These are phyloP conservation scores for Colletotrichum theobromicola DNA, from an alignment of 2,329 filamentous ascomycete genomes.

Conservation along the genomic window DNA sequence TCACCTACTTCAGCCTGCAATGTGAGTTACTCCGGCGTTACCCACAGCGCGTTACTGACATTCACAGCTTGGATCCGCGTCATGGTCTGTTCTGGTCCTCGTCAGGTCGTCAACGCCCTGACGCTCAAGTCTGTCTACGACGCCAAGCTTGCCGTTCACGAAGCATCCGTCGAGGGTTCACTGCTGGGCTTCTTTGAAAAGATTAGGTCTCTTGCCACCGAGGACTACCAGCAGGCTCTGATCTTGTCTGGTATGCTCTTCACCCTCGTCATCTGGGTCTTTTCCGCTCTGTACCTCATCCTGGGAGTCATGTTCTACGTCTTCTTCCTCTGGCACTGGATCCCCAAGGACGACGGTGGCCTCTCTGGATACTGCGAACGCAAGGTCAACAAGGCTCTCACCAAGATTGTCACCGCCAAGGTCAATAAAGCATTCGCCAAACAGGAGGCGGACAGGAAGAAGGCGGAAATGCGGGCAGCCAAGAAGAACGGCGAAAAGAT, in stretches of 20 bases:
- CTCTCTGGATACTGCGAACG: constrained; percentile 86
- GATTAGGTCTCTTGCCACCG: constrained; percentile 72
- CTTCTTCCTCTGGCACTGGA: constrained; percentile 91
- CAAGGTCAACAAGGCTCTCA: constrained; percentile 87
- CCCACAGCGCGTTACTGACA: constrained; percentile 12
- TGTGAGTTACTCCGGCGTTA: constrained; percentile 44
- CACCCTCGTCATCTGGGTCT: constrained; percentile 86
- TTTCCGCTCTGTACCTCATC: constrained; percentile 78
- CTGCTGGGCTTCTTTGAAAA: constrained; percentile 84
- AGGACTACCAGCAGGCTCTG: constrained; percentile 79
- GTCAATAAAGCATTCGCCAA: constrained; percentile 88
- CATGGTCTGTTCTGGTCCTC: constrained; percentile 88
- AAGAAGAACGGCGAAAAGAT: constrained; percentile 58
- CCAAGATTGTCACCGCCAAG: constrained; percentile 83
- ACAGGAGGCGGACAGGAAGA: constrained; percentile 67
- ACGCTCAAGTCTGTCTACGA: constrained; percentile 86
- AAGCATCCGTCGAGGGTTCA: constrained; percentile 61
- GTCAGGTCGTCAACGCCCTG: constrained; percentile 88
- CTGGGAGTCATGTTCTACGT: constrained; percentile 80
- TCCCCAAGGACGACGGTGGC: constrained; percentile 80
- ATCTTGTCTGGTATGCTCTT: constrained; percentile 93
- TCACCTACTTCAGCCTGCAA: constrained; percentile 83
- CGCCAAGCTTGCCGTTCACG: constrained; percentile 67
- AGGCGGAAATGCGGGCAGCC: constrained; percentile 54
- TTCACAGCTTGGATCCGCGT: constrained; percentile 81